Base-by-base conservation (phyloP, 1,284 basidiomycete species). In the Thecaphora thlaspeos region DNA sequence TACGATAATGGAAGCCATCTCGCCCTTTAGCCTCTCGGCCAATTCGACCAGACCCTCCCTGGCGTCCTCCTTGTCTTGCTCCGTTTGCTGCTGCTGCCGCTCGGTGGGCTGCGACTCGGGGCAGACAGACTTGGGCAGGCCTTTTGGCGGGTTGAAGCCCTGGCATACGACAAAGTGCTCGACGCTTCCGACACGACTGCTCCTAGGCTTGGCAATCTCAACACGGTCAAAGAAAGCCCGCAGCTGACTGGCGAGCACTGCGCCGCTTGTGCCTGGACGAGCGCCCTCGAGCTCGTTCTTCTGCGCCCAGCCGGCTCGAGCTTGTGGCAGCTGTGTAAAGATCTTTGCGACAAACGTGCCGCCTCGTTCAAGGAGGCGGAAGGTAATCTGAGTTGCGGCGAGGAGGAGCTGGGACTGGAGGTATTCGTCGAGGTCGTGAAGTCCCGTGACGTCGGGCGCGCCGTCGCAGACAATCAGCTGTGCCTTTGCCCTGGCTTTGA, bases 381-480 rank as follows among this genome's bases (percentile, higher is more conserved):
- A 71, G 0, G 82, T 82, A 37, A 84, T 81, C 12, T 82, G 81
- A 12, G 82, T 72, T 1, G 83, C 83, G 15, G 83, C 82, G 14
- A 83, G 76, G 2, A 84, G 73, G 0, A 84, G 79, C 61, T 84
- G 83, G 0, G 82, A 80, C 67, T 84, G 83, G 5, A 84, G 79
- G 57, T 82, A 83, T 26, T 83, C 83, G 72, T 84, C 83, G 19
- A 84, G 77, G 56, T 82, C 82, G 57, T 84, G 83, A 0, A 84
- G 78, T 22, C 83, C 83, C 4, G 83, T 84, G 11, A 84, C 83
- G 67, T 84, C 83, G 3, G 83, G 83, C 17, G 83, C 83, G 10
- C 83, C 83, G 57, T 84, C 83, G 60, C 83, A 84, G 2, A 84
- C 81, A 24, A 84, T 82, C 34, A 84, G 73, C 51, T 84, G 81